Evolutionary conservation across 1,284 basidiomycete species (phyloP), one percentile per base, ranked within the genome.

Genomic region (Marasmius oreades): DNA sequence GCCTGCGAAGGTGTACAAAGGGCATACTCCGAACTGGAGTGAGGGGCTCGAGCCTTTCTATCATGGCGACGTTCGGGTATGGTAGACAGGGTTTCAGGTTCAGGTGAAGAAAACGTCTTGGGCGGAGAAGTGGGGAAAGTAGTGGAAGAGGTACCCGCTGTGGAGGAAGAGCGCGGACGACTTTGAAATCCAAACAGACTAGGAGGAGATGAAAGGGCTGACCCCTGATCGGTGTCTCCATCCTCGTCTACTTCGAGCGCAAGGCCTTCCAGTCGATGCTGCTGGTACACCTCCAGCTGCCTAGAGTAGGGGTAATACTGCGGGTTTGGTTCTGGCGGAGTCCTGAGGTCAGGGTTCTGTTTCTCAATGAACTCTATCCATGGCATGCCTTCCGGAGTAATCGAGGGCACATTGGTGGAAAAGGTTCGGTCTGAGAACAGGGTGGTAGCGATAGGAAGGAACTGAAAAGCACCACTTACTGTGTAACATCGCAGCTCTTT

Each of bases 401-500:
- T 72, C 3, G 86, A 79, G 2, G 93, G 92, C 0, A 97, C 79
- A 65, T 97, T 97, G 20, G 90, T 90, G 12, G 88, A 77, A 62
- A 97, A 90, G 1, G 87, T 88, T 28, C 95, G 89, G 69, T 90
- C 95, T 97, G 61, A 26, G 47, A 52, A 51, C 14, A 20, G 5
- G 16, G 14, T 37, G 47, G 12, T 14, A 22, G 31, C 34, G 11
- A 31, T 43, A 18, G 26, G 37, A 8, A 42, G 31, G 39, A 23
- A 42, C 26, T 16, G 52, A 34, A n/a, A 22, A 34, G 7, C 34
- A 31, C 55, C 39, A 48, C 89, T 66, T 66, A 97, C 95, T 95
- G 70, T 99, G 96, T 51, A 98, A 69, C 39, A 90, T 83, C 0
- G 95, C 95, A 43, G 86, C 84, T 64, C 83, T 87, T 69, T 96